Evolutionary conservation across 495 filamentous ascomycete species (phyloP).

Genomic region (Penicillium maclennaniae): DNA sequence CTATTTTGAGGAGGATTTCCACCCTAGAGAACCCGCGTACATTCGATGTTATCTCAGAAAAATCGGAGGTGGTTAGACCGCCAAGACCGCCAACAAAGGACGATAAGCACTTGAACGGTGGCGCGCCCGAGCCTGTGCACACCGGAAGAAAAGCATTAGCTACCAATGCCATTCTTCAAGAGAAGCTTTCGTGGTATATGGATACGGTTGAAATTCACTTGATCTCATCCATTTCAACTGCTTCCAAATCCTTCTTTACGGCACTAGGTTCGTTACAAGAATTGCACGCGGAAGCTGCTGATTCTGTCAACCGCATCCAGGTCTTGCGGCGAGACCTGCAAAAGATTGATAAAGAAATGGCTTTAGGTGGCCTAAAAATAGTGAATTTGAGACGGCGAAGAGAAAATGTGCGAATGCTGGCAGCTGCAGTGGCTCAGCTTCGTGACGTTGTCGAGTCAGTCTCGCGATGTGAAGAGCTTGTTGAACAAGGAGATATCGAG

Average conservation of each 20-base stretch:
- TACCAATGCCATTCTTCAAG: constrained; percentile 97
- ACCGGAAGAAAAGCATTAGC: constrained; percentile 76
- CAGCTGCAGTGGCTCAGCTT: constrained; percentile 78
- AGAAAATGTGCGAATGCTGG: constrained; percentile 81
- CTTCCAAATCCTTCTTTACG: constrained; percentile 94
- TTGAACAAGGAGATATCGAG: constrained; percentile 77
- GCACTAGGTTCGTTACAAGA: constrained; percentile 88
- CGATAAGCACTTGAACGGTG: constrained; percentile 58
- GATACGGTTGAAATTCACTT: constrained; percentile 97
- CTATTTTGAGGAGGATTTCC: constrained; percentile 95
- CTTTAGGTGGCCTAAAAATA: constrained; percentile 78
- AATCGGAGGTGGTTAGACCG: constrained; percentile 83
- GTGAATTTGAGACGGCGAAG: constrained; percentile 74
- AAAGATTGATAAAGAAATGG: constrained; percentile 82
- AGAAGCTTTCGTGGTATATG: constrained; percentile 99
- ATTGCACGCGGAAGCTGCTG: constrained; percentile 85
- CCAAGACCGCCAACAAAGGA: constrained; percentile 53
- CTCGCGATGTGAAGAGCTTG: constrained; percentile 69
- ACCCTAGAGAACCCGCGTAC: constrained; percentile 90
- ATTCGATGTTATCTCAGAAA: constrained; percentile 95
- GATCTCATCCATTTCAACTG: constrained; percentile 91
- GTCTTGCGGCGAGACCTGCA: constrained; percentile 72
- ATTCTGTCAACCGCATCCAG: constrained; percentile 85
- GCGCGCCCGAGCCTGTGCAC: constrained; percentile 48
- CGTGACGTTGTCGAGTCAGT: constrained; percentile 73